Evolutionary conservation across 495 filamentous ascomycete genomes (phyloP), one percentile per base, ranked within the genome.

Genomic region (Poronia punctata): DNA sequence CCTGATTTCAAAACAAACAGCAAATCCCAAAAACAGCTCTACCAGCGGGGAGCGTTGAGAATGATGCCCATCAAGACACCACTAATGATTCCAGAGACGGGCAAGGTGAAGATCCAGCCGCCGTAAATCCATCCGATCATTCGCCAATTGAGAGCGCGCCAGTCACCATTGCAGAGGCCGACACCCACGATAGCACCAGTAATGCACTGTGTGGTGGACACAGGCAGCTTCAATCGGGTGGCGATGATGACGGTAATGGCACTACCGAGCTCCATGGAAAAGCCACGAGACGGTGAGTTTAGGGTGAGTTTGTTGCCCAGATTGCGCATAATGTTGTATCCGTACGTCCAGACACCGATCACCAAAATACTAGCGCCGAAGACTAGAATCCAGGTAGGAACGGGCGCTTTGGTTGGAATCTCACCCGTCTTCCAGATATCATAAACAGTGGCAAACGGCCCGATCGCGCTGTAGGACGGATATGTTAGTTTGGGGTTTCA

Each of bases 381-480:
- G 15, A 67, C 72, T 2, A 84, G 66, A 57, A 80, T 72, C 82
- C 83, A 87, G 34, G 78, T 39, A n/a, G 80, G 79, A 0, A 82
- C 79, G 2, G 68, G 59, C 1, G 74, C 54, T 43, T 78, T 81
- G 52, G 67, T 43, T 29, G 65, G 56, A 4, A 74, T 57, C 1
- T 28, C 50, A 7, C 73, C 76, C 2, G 64, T 58, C 10, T 62
- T 57, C 82, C 82, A 90, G 47, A 79, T 70, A 17, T 66, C 57
- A 68, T 78, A 88, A 56, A 85, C 76, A 34, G 75, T 80, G 24
- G 82, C 75, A 61, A 73, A 84, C 19, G 82, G 82, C 8, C 84
- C 84, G 48, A 86, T 76, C 10, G 84, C 82, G 32, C 52, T 54
- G 17, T 7, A n/a, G 9, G 9, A 23, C 8, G 39, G 35, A 31